Evolutionary conservation across 2,329 filamentous ascomycete species (phyloP).

Genomic region (Zarea fungicola): DNA sequence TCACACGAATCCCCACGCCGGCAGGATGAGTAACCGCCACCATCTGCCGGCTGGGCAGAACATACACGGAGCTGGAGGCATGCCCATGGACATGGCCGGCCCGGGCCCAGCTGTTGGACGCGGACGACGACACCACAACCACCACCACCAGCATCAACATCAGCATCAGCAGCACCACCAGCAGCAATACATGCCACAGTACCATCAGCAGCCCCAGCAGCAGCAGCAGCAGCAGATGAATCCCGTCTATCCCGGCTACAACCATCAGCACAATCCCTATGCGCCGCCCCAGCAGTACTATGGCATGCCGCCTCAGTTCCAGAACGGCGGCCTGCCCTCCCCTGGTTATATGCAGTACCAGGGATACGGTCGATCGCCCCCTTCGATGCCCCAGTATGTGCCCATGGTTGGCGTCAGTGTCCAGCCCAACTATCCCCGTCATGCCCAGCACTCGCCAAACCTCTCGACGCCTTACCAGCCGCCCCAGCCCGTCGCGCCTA

Average conservation of each 20-base stretch:
- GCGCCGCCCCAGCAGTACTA: conserved; percentile 39
- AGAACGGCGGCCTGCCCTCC: conserved; percentile 42
- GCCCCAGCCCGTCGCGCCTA: conserved; percentile 38
- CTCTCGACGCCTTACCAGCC: conserved; percentile 54
- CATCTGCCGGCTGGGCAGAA: conserved; percentile 73
- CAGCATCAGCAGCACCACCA: conserved; percentile 29
- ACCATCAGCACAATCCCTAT: conserved; percentile 45
- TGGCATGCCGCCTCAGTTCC: conserved; percentile 56
- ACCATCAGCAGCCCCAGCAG: conserved; percentile 34
- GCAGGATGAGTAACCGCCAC: conserved; percentile 73
- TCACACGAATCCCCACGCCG: conserved; percentile 49
- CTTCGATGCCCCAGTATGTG: conserved; percentile 50
- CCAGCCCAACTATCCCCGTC: conserved; percentile 43
- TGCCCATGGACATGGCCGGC: conserved; percentile 28
- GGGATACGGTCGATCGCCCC: conserved; percentile 44
- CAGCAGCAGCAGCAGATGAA: conserved; percentile 37
- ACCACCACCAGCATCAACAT: conserved; percentile 25
- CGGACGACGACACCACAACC: conserved; percentile 29
- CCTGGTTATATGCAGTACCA: conserved; percentile 46
- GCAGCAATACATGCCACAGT: conserved; percentile 25
- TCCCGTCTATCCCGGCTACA: conserved; percentile 48
- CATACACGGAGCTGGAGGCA: conserved; percentile 41
- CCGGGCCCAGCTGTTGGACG: conserved; percentile 29
- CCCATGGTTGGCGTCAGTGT: conserved; percentile 45
- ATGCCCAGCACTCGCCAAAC: conserved; percentile 47